These are phyloP conservation scores for Antarctomyces pellizariae DNA, from an alignment of 495 filamentous ascomycete species.

Conservation along the genomic window DNA sequence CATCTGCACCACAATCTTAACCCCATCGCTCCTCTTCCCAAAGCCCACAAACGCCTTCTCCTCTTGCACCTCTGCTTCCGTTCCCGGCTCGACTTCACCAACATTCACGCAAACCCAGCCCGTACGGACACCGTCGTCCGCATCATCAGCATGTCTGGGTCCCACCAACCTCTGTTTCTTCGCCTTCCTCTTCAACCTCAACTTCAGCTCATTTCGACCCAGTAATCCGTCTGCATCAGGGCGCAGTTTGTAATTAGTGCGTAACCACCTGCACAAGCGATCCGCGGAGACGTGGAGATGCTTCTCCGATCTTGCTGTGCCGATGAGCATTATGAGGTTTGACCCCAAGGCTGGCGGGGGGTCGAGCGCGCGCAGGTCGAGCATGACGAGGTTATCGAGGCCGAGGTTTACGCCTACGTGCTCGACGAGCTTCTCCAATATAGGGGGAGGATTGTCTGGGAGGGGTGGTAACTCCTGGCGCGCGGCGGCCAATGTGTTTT, in stretches of 20 bases:
- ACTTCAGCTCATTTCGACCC: conserved; percentile 76
- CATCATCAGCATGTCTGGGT: conserved; percentile 18
- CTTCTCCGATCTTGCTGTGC: conserved; percentile 79
- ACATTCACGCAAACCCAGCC: conserved; percentile 93
- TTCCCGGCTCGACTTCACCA: conserved; percentile 35
- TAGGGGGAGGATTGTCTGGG: conserved; percentile 45
- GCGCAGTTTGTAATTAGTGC: conserved; percentile 39
- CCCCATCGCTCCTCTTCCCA: conserved; percentile 29
- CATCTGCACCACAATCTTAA: conserved; percentile 68
- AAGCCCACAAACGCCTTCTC: conserved; percentile 45
- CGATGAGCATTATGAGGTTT: conserved; percentile 76
- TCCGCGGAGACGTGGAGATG: conserved; percentile 87
- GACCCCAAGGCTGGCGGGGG: conserved; percentile 71
- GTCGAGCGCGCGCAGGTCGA: conserved; percentile 66
- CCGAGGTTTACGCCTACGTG: conserved; percentile 63
- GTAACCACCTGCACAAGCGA: conserved; percentile 65
- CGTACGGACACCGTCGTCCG: conserved; percentile 63
- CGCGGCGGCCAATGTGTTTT: conserved; percentile 25
- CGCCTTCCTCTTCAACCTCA: conserved; percentile 58
- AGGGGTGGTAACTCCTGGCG: conserved; percentile 50
- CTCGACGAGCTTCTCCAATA: conserved; percentile 50
- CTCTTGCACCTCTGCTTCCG: conserved; percentile 17
- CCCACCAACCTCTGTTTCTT: conserved; percentile 55
- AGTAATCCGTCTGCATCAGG: conserved; percentile 73
- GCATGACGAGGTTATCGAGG: conserved; percentile 47